These are phyloP conservation scores for Fusarium sp. DNA, from an alignment of 2,329 filamentous ascomycete genomes.

Conservation along the genomic window DNA sequence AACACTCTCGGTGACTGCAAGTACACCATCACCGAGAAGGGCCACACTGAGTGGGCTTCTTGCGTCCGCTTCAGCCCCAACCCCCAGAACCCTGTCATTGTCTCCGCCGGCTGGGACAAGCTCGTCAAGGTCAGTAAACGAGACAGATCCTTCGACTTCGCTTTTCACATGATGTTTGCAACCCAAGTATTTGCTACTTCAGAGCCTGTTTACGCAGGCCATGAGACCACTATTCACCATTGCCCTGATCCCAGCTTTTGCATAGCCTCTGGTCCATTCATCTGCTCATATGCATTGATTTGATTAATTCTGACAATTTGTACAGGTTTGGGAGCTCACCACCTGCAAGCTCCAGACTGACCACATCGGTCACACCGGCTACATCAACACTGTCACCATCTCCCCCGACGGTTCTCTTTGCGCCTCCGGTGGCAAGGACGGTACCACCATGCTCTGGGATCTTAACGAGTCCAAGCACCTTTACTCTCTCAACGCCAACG, in stretches of 20 bases:
- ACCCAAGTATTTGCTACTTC: constrained; percentile 99
- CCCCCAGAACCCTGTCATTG: constrained; percentile 99
- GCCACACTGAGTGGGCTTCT: constrained; percentile 99
- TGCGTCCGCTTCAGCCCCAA: constrained; percentile 99
- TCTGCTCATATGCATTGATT: background rate
- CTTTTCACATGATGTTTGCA: constrained; percentile 86
- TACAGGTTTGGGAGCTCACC: constrained; percentile 97
- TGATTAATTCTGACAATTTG: constrained; percentile 19
- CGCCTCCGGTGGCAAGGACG: constrained; percentile 99
- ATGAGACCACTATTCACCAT: constrained; percentile 97
- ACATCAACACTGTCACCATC: constrained; percentile 99
- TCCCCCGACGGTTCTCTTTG: constrained; percentile 99
- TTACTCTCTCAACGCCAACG: constrained; percentile 98
- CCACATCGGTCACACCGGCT: constrained; percentile 99
- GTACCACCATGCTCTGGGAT: constrained; percentile 99
- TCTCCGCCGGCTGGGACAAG: constrained; percentile 99
- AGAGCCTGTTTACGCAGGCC: constrained; percentile 82
- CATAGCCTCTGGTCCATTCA: constrained; percentile 2
- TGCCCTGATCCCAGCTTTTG: constrained; percentile 72
- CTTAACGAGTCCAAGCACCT: constrained; percentile 99
- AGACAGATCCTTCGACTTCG: background rate
- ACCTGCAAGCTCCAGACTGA: constrained; percentile 99
- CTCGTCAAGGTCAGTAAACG: constrained; percentile 90
- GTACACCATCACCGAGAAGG: constrained; percentile 99
- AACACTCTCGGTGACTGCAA: constrained; percentile 99